Percentiles rank a stretch among this genome's conserved stretches.
Conservation (phyloP, 2,329 filamentous ascomycete species). For the Alternaria sp. region DNA sequence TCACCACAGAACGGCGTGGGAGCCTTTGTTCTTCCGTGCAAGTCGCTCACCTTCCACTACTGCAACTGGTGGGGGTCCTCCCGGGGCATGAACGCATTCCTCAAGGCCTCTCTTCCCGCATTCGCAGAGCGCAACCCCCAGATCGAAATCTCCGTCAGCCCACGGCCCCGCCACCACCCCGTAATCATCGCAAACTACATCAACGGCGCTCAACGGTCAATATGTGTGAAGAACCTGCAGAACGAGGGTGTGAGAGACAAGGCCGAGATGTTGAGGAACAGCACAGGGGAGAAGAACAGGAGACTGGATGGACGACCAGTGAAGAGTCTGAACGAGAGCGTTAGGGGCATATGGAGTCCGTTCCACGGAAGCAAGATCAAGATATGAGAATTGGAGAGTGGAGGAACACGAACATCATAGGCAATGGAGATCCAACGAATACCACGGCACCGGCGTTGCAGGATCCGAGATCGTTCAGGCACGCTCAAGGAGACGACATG, state of each 20-base stretch:
- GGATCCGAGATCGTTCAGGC: neutral
- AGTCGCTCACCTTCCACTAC: constrained; percentile 93
- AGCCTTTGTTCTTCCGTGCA: constrained; percentile 97
- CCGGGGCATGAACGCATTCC: constrained; percentile 90
- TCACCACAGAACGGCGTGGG: constrained; percentile 85
- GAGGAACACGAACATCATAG: neutral
- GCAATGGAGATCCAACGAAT: neutral
- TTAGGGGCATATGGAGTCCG: constrained; percentile 71
- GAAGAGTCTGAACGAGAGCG: constrained; percentile 68
- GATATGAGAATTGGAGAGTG: constrained; percentile 26
- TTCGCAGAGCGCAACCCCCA: constrained; percentile 85
- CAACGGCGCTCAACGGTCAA: constrained; percentile 83
- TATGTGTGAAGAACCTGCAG: constrained; percentile 89
- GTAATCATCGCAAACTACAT: constrained; percentile 90
- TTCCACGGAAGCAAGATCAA: constrained; percentile 63
- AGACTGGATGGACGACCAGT: constrained; percentile 65
- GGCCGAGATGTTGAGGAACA: constrained; percentile 74
- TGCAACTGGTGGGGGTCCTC: constrained; percentile 97
- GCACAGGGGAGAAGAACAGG: constrained; percentile 77
- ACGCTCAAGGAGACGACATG: neutral
- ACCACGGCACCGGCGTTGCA: neutral
- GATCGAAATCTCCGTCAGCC: constrained; percentile 91
- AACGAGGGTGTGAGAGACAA: constrained; percentile 83
- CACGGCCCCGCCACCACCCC: constrained; percentile 87
- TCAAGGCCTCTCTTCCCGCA: constrained; percentile 75